phyloP scores from a whole-genome alignment of 148 eudicot genomes.

The Cornus florida region DNA sequence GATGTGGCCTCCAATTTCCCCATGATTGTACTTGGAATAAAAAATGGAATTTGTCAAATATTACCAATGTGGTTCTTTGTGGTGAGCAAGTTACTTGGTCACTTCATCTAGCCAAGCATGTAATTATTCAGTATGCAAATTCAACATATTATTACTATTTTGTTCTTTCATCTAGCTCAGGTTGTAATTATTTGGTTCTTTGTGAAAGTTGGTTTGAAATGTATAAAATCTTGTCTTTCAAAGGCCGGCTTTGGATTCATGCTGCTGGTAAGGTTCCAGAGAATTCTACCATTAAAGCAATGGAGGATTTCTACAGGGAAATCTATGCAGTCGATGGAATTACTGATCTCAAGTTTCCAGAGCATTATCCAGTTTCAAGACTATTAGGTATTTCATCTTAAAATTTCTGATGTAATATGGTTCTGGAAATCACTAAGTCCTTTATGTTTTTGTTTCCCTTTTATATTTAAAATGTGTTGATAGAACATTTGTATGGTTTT shows the following conservation, averaged over 20 bases:
- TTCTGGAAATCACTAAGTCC: not conserved
- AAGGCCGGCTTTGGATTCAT: constrained; percentile 96
- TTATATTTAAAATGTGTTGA: not conserved
- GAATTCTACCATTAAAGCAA: constrained; percentile 71
- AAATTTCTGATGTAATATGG: not conserved
- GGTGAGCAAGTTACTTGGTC: not conserved
- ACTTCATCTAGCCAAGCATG: not conserved
- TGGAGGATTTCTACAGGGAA: constrained; percentile 93
- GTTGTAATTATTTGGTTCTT: too few species aligned
- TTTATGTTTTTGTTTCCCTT: too few species aligned
- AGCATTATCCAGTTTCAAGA: constrained; percentile 80
- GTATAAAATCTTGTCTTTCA: not conserved
- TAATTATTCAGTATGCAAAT: not conserved
- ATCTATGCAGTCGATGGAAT: constrained; percentile 79
- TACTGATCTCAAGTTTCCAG: constrained; percentile 77
- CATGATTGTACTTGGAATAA: too few species aligned
- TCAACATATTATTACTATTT: not conserved
- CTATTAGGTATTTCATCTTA: constrained; percentile 53
- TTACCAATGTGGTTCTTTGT: not conserved
- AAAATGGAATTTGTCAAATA: not conserved
- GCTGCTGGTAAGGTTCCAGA: constrained; percentile 96
- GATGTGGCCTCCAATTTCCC: too few species aligned
- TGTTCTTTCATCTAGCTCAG: too few species aligned
- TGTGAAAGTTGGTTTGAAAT: not conserved
- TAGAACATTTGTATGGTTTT: not conserved